Conservation (phyloP, 768 basidiomycete genomes). For the Russula brevipes region DNA sequence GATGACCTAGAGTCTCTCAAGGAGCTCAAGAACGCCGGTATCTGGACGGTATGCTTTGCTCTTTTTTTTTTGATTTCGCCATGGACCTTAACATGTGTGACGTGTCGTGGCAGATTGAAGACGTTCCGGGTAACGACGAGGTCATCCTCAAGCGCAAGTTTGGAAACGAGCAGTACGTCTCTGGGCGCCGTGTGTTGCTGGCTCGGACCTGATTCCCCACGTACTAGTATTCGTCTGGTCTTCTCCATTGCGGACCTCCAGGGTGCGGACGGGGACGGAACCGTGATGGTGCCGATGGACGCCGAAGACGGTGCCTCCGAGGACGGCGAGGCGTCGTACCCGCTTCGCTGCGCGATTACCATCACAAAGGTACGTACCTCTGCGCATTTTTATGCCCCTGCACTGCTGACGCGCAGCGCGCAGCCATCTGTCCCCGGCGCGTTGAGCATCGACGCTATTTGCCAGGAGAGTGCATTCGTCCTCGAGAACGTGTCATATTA, state of each 20-base stretch:
- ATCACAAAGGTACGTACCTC: constrained; percentile 66
- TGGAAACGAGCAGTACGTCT: constrained; percentile 80
- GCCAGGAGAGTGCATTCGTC: constrained; percentile 75
- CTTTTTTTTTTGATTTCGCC: not conserved
- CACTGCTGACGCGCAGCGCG: not conserved
- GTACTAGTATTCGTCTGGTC: constrained; percentile 70
- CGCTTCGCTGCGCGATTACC: constrained; percentile 73
- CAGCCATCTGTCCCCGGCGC: constrained; percentile 56
- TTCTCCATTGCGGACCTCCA: constrained; percentile 92
- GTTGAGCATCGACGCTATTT: constrained; percentile 70
- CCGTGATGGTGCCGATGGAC: constrained; percentile 35
- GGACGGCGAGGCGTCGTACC: constrained; percentile 45
- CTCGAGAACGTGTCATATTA: constrained; percentile 90
- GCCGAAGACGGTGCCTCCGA: constrained; percentile 37
- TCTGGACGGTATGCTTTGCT: constrained; percentile 64
- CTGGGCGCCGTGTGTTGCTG: not conserved
- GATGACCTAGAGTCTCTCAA: constrained; percentile 70
- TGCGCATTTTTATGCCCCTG: not conserved
- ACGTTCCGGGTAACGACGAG: constrained; percentile 71
- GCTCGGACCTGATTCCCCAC: not conserved
- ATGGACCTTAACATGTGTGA: not conserved
- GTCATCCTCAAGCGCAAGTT: constrained; percentile 76
- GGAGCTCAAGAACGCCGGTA: constrained; percentile 61
- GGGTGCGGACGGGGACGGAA: constrained; percentile 36
- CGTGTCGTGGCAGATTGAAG: constrained; percentile 53